Conservation (phyloP, 164 flowering plant genomes). For the Dillenia turbinata region DNA sequence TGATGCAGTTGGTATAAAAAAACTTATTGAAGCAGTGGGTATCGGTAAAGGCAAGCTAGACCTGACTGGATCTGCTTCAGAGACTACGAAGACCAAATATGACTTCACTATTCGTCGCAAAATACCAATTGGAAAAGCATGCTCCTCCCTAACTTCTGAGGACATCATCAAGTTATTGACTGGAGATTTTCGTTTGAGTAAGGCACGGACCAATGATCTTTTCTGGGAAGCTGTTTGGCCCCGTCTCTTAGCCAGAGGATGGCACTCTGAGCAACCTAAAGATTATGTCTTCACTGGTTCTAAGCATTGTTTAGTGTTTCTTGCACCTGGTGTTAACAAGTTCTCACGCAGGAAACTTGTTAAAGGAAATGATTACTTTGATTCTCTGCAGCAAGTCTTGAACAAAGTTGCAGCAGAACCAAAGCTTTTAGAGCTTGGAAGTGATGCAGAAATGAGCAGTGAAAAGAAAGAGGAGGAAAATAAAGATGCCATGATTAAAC, state of each 20-base stretch:
- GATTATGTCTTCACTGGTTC: conserved; percentile 24
- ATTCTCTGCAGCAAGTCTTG: conserved; percentile 68
- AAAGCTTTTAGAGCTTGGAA: conserved; percentile 54
- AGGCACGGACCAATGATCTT: conserved; percentile 27
- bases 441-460: conserved; percentile 23
- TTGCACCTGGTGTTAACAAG: conserved; percentile 66
- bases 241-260: conserved; percentile 35
- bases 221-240: conserved; percentile 47
- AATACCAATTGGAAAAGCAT: conserved; percentile 68
- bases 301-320: conserved; percentile 58
- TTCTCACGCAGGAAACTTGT: conserved; percentile 65
- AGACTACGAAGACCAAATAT: conserved; percentile 38
- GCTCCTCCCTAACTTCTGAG: conserved; percentile 54
- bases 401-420: conserved; percentile 71
- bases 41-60: conserved; percentile 88
- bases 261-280: conserved; percentile 51
- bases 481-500: conserved; percentile 15
- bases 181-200: conserved; percentile 27
- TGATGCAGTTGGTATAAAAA: conserved; percentile 46
- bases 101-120: conserved; percentile 30
- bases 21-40: conserved; percentile 70
- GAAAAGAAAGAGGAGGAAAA: conserved; percentile 26
- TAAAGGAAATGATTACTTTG: conserved; percentile 70
- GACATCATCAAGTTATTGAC: conserved; percentile 68
- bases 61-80: conserved; percentile 51